Evolutionary conservation across 78 protist genomes (phyloP).

Genomic region (Polysphondylium violaceum): DNA sequence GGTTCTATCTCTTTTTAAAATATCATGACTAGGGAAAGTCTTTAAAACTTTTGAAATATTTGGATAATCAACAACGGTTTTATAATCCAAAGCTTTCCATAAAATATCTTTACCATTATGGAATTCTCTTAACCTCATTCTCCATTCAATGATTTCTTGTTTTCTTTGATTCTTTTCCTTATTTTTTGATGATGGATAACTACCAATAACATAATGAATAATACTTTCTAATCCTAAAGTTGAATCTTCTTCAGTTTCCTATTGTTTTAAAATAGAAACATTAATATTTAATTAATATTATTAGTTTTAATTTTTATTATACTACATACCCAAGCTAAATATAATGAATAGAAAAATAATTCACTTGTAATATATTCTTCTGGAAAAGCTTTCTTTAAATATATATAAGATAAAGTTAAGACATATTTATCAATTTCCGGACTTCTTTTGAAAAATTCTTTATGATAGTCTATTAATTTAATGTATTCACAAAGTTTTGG

Average conservation of each 20-base stretch:
- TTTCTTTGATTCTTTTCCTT: slow-evolving; percentile 76
- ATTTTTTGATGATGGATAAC: slow-evolving; percentile 68
- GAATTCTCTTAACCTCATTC: slow-evolving; percentile 71
- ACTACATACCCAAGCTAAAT: slow-evolving; percentile 72
- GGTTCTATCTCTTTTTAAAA: slow-evolving; percentile 65
- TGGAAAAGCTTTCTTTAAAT: slow-evolving; percentile 59
- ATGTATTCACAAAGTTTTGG: slow-evolving; percentile 24
- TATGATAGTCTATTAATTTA: slow-evolving; percentile 36
- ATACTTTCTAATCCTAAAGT: slow-evolving; percentile 64
- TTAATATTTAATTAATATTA: not conserved
- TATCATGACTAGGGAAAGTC: slow-evolving; percentile 61
- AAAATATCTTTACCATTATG: slow-evolving; percentile 73
- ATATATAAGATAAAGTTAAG: slow-evolving; percentile 27
- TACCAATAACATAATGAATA: slow-evolving; percentile 77
- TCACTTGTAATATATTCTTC: slow-evolving; percentile 34
- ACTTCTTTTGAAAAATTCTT: slow-evolving; percentile 51
- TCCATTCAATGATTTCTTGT: slow-evolving; percentile 72
- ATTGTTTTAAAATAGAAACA: not conserved
- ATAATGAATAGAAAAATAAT: slow-evolving; percentile 58
- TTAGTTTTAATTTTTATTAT: not conserved
- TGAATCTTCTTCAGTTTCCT: slow-evolving; percentile 79
- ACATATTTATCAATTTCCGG: slow-evolving; percentile 65
- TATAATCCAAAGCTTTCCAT: slow-evolving; percentile 67
- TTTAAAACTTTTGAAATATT: slow-evolving; percentile 30
- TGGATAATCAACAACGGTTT: slow-evolving; percentile 38